phyloP scores from a whole-genome alignment of 495 filamentous ascomycete genomes.

The Pyrenopolyporus hunteri region DNA sequence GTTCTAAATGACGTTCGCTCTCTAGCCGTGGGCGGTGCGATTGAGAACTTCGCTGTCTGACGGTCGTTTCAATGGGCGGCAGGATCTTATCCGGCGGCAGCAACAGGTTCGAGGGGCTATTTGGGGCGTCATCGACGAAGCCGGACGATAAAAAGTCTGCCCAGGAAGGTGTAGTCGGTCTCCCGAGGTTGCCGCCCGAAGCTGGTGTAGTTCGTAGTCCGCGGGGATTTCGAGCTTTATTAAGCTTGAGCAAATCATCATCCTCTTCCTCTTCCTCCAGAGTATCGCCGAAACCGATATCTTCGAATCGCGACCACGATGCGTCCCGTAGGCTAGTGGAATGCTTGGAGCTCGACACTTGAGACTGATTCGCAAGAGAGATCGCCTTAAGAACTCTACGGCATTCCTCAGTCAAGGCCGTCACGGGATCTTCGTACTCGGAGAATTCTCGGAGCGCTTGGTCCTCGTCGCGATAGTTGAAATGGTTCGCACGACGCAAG shows the following conservation, averaged over 20 bases:
- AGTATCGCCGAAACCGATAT: slow-evolving; percentile 84
- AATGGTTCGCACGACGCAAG: slow-evolving; percentile 88
- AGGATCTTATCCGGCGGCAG: slow-evolving; percentile 89
- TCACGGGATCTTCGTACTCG: slow-evolving; percentile 86
- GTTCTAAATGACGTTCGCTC: slow-evolving; percentile 71
- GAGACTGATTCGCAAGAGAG: slow-evolving; percentile 84
- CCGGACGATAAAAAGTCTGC: slow-evolving; percentile 95
- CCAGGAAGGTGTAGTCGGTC: slow-evolving; percentile 96
- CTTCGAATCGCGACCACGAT: slow-evolving; percentile 95
- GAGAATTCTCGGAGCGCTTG: slow-evolving; percentile 80
- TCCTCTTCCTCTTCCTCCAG: slow-evolving; percentile 74
- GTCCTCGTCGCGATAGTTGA: slow-evolving; percentile 92
- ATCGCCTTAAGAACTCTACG: slow-evolving; percentile 87
- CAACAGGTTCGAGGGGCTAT: slow-evolving; percentile 64
- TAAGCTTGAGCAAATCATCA: slow-evolving; percentile 56
- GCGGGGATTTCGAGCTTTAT: slow-evolving; percentile 39
- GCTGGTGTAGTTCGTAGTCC: slow-evolving; percentile 66
- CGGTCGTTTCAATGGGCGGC: slow-evolving; percentile 76
- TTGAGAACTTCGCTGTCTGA: slow-evolving; percentile 82
- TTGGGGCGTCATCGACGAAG: slow-evolving; percentile 74
- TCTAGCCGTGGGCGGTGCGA: slow-evolving; percentile 77
- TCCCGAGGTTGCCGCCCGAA: slow-evolving; percentile 66
- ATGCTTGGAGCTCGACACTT: slow-evolving; percentile 67
- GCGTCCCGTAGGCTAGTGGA: slow-evolving; percentile 78
- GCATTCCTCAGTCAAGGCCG: slow-evolving; percentile 91